A percentile compares a stretch with the other conserved stretches of the same genome.
Evolutionary conservation across 805 yeast genomes (phyloP).

Genomic region (Phaffomyces opuntiae): DNA sequence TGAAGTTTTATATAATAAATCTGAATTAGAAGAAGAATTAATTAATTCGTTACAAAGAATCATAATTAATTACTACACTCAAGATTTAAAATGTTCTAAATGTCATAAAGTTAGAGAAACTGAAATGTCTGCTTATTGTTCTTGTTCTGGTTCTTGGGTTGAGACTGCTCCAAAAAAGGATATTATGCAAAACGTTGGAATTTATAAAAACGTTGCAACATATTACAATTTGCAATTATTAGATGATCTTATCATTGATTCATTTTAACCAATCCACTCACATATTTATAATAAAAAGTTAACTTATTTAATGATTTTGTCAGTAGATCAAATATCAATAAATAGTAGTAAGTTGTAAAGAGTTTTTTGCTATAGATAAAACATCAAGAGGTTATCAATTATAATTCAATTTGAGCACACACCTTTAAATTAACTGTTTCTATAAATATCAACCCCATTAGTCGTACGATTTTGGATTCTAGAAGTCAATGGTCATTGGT

Average conservation of each 20-base stretch:
- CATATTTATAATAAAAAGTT: not conserved
- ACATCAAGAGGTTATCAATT: no score
- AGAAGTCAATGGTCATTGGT: no score
- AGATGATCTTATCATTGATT: conserved; percentile 20
- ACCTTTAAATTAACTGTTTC: no score
- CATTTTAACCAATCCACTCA: conserved; percentile 4
- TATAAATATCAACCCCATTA: no score
- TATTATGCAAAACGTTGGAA: conserved; percentile 36
- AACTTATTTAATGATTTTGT: conserved; percentile 5
- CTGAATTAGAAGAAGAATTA: conserved; percentile 72
- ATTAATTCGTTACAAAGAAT: conserved; percentile 54
- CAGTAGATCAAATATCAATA: no score
- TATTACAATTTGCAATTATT: conserved; percentile 56
- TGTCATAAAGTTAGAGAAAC: conserved; percentile 64
- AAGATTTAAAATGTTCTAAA: conserved; percentile 75
- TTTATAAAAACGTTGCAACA: conserved; percentile 53
- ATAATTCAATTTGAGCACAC: no score
- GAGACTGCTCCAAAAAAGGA: conserved; percentile 43
- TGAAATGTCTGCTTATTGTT: conserved; percentile 67
- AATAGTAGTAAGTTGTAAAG: no score
- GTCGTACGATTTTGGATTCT: no score
- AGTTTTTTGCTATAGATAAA: no score
- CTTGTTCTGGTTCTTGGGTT: conserved; percentile 84
- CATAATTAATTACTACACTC: conserved; percentile 58
- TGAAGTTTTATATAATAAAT: conserved; percentile 51